Evolutionary conservation across 108 stramenopile species (phyloP).

Genomic region (Cyclotella choctawhatcheeana): DNA sequence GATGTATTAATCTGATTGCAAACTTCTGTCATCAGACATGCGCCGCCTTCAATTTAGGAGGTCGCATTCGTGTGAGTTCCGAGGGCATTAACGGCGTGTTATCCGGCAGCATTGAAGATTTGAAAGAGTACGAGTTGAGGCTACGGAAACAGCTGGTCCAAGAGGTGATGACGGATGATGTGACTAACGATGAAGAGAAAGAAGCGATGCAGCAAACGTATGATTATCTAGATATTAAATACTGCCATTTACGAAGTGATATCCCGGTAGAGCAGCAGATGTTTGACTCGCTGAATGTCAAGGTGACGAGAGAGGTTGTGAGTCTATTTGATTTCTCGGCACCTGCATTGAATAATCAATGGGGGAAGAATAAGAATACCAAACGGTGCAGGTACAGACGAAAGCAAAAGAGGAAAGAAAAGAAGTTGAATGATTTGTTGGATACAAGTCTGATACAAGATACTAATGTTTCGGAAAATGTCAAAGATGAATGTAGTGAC

Average conservation of each 20-base stretch:
- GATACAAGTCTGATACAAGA: neutral
- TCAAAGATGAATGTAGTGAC: neutral
- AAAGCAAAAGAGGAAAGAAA: constrained; percentile 38
- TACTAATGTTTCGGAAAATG: neutral
- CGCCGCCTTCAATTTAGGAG: constrained; percentile 50
- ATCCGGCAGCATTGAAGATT: constrained; percentile 44
- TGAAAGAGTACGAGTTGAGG: constrained; percentile 57
- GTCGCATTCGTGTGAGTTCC: constrained; percentile 69
- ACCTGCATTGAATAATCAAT: constrained; percentile 10
- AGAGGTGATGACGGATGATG: neutral
- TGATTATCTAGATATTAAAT: constrained; percentile 71
- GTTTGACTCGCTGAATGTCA: constrained; percentile 64
- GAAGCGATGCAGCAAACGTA: constrained; percentile 25
- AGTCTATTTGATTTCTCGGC: constrained; percentile 60
- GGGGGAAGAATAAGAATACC: constrained; percentile 15
- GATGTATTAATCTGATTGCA: too few relatives aligned
- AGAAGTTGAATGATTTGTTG: neutral
- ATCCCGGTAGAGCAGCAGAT: constrained; percentile 63
- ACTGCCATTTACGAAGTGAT: constrained; percentile 72
- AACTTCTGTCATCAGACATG: too few relatives aligned
- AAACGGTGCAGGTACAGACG: constrained; percentile 39
- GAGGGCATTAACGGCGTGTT: constrained; percentile 90
- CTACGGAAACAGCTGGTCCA: constrained; percentile 43
- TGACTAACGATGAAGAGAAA: constrained; percentile 3
- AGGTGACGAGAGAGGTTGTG: constrained; percentile 73